Conservation (phyloP, 345 rosid genomes). For the Anacardium occidentale region DNA sequence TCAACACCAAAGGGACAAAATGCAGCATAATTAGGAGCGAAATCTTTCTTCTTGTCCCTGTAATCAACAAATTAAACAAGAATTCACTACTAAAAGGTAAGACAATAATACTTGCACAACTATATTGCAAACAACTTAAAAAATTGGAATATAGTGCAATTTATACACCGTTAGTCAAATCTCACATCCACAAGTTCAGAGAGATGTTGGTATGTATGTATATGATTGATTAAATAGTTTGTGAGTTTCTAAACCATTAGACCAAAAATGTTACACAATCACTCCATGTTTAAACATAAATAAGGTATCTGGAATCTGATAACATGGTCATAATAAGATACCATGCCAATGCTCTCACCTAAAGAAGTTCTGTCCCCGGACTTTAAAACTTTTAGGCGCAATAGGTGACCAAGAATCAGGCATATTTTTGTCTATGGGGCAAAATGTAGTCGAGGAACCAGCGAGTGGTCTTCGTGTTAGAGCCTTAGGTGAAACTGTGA, state of each 20-base stretch:
- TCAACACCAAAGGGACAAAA: slow-evolving; percentile 66
- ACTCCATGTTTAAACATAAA: too few species aligned
- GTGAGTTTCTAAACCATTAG: too few species aligned
- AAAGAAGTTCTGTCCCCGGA: slow-evolving; percentile 59
- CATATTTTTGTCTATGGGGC: slow-evolving; percentile 61
- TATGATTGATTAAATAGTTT: too few species aligned
- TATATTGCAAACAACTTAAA: not conserved
- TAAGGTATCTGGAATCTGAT: too few species aligned
- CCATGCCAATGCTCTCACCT: slow-evolving; percentile 32
- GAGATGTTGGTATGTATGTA: too few species aligned
- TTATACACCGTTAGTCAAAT: too few species aligned
- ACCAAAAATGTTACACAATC: too few species aligned
- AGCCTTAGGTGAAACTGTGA: slow-evolving; percentile 27
- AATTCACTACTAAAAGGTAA: not conserved
- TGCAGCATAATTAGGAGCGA: slow-evolving; percentile 55
- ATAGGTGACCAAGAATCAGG: slow-evolving; percentile 67
- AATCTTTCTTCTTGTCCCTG: slow-evolving; percentile 68
- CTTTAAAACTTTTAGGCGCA: slow-evolving; percentile 58
- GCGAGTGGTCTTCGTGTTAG: slow-evolving; percentile 56
- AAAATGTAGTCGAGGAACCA: slow-evolving; percentile 61
- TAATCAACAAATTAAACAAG: slow-evolving; percentile 12
- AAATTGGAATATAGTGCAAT: not conserved
- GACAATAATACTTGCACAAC: not conserved
- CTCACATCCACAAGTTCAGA: too few species aligned
- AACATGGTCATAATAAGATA: too few species aligned